Base-by-base conservation (phyloP, 129 eudicot genomes). In the Flaveria linearis region DNA sequence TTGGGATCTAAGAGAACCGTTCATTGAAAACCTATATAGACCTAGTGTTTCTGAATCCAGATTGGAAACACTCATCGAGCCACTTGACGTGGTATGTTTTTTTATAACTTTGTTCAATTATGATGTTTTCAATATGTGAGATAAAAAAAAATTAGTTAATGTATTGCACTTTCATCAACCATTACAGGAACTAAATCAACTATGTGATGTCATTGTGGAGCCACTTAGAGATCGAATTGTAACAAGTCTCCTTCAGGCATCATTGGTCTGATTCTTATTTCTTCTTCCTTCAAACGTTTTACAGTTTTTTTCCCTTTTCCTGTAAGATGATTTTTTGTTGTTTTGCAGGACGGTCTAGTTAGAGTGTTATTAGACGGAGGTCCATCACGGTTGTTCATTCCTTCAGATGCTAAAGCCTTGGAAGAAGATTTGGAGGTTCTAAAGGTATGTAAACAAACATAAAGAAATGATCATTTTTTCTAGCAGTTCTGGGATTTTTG, bases 311-410 rank as follows among this genome's bases (percentile, higher is more conserved):
- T 30, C 1, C n/a, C 71, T 33, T 62, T 67, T 53, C 5, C 52
- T 71, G 11, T 6, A 3, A 53, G 3, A 20, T 7, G 0, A 63
- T 65, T 1, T 69, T 45, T 16, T 60, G 20, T 78, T 74, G 28
- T 55, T 52, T 49, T 72, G 53, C 87, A 95, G 99, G 97, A 95
- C 69, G 99, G 99, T 72, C 83, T 95, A 46, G 76, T 87, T 62
- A 88, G 99, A 25, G 99, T 95, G 41, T 52, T 95, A 77, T 79
- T 95, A 73, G 97, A 95, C 75, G 99, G 99, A 33, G 99, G 99
- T 62, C 90, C 96, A 71, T 86, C 92, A 11, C 95, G 99, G 23
- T 39, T 89, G 39, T 95, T 95, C 85, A 78, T 82, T 46, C 81
- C 85, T 18, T 77, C 87, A 58, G 97, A 95, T 89, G 91, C 92